Conservation (phyloP, 345 rosid genomes). For the Corymbia maculata region DNA sequence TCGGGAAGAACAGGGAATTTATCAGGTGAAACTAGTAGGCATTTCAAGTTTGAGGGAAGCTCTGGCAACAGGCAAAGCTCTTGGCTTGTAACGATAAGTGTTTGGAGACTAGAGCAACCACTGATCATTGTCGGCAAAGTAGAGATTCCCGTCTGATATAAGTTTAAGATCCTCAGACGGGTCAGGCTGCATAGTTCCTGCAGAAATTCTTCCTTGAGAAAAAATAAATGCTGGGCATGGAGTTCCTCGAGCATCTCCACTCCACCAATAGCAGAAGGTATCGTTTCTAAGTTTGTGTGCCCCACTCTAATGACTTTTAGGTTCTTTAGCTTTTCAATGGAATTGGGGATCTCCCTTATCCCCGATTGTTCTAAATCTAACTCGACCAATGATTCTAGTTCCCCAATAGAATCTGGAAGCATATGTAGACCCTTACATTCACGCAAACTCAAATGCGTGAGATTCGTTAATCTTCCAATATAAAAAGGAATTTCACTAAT, state of each 20-base stretch:
- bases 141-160: background rate
- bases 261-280: background rate
- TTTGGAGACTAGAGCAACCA: background rate
- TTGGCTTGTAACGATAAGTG: background rate
- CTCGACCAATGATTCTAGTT: background rate
- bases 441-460: background rate
- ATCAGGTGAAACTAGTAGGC: background rate
- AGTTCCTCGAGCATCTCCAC: background rate
- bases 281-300: background rate
- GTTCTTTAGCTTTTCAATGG: background rate
- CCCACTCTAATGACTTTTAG: background rate
- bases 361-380: background rate
- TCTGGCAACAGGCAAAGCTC: background rate
- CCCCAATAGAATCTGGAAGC: background rate
- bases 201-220: background rate
- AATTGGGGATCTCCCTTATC: background rate
- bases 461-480: background rate
- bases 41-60: background rate
- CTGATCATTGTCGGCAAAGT: fast-evolving
- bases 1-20: background rate
- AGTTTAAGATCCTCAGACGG: background rate
- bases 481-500: background rate
- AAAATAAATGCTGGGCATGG: background rate
- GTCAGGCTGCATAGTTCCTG: background rate
- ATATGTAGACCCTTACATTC: background rate